A percentile compares a stretch with the other conserved stretches of the same genome.
phyloP scores from a whole-genome alignment of 345 rosid species.

The Firmiana major region DNA sequence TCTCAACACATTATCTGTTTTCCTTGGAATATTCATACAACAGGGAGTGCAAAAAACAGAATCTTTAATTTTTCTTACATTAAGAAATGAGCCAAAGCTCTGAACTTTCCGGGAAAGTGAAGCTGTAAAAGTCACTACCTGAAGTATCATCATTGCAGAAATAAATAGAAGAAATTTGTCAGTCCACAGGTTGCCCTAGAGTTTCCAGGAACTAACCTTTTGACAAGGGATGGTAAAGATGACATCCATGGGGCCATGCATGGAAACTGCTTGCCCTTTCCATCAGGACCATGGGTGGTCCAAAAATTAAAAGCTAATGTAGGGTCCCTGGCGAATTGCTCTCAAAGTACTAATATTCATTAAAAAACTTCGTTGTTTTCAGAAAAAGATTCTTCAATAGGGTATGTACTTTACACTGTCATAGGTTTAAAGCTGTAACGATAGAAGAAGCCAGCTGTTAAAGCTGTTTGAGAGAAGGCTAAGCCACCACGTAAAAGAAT shows the following conservation, averaged over 20 bases:
- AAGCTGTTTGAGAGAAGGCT: not conserved
- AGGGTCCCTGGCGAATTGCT: not conserved
- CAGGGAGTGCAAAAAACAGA: not conserved
- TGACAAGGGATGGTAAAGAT: too few species aligned
- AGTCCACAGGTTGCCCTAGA: not conserved
- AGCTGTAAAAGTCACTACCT: not conserved
- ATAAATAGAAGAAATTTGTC: not conserved
- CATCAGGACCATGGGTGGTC: not conserved
- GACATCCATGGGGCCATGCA: not conserved
- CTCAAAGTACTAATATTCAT: not conserved
- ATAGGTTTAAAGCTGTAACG: not conserved
- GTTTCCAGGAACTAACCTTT: not conserved
- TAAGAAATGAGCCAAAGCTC: not conserved
- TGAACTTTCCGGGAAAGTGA: not conserved
- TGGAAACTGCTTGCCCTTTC: too few species aligned
- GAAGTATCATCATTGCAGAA: not conserved
- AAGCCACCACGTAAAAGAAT: constrained; percentile 14
- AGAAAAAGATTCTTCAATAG: not conserved
- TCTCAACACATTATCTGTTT: not conserved
- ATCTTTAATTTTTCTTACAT: not conserved
- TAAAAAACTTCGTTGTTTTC: not conserved
- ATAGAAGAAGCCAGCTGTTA: not conserved
- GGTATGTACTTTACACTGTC: not conserved
- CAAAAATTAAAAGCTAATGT: too few species aligned
- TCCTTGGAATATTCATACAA: not conserved